These are phyloP conservation scores for Dactylonectria macrodidyma DNA, from an alignment of 2,329 filamentous ascomycete genomes.

Conservation along the genomic window DNA sequence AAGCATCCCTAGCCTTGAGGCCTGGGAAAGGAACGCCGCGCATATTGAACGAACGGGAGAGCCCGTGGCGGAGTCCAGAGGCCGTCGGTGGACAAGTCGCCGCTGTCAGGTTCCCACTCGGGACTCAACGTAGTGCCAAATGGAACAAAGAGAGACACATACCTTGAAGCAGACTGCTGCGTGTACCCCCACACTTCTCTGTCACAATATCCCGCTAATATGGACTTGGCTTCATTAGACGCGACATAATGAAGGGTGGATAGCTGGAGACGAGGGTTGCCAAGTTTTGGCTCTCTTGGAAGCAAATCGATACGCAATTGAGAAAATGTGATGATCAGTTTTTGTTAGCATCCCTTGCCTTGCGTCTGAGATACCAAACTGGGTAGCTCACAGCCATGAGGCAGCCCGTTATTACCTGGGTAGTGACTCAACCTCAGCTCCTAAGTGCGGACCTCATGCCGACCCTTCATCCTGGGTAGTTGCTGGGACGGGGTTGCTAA, in stretches of 20 bases:
- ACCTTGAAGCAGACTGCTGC: conserved; percentile 1
- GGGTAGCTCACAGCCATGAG: conserved; percentile 13
- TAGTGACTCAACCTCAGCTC: conserved; percentile 4
- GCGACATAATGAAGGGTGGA: conserved; percentile 12
- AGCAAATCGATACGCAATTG: conserved; percentile 7
- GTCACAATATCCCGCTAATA: conserved; percentile 18
- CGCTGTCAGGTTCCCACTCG: conserved; percentile 2
- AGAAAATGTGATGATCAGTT: conserved; percentile 17
- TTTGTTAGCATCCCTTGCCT: conserved; percentile 30
- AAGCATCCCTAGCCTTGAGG: conserved; percentile 10
- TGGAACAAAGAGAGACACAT: conserved; percentile 5
- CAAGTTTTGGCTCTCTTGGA: conserved; percentile 8
- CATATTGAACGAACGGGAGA: conserved; percentile 18
- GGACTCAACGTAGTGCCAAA: neutral
- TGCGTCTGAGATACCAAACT: conserved; percentile 7
- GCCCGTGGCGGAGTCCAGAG: conserved; percentile 26
- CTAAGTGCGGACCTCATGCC: conserved; percentile 15
- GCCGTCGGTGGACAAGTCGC: conserved; percentile 17
- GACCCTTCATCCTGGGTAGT: conserved; percentile 16
- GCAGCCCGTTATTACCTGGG: neutral
- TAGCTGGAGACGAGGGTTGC: conserved; percentile 6
- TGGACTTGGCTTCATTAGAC: conserved; percentile 16
- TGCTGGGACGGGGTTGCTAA: conserved; percentile 17
- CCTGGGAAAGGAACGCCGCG: conserved; percentile 24
- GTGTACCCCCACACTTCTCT: conserved; percentile 20